phyloP scores from a whole-genome alignment of 257 asterid species.

The Plantago ovata region DNA sequence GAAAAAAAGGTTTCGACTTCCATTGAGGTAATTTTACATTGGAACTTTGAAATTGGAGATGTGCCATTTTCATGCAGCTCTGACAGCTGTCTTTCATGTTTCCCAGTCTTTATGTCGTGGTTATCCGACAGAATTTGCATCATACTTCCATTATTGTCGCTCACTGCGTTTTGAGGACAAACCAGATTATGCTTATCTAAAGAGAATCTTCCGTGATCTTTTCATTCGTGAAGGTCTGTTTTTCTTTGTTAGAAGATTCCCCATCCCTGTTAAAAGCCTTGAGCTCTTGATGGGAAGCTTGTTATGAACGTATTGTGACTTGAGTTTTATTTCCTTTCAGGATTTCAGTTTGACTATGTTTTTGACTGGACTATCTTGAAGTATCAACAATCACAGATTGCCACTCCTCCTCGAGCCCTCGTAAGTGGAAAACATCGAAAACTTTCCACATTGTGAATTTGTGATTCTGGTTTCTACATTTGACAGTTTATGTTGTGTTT shows the following conservation, averaged over 20 bases:
- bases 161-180: slow-evolving; percentile 29
- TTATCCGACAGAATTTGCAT: slow-evolving; percentile 34
- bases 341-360: slow-evolving; percentile 29
- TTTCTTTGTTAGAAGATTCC: not conserved
- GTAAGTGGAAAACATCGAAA: slow-evolving; percentile 11
- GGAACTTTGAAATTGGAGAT: not conserved
- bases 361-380: slow-evolving; percentile 35
- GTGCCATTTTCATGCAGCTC: not conserved
- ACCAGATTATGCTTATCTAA: slow-evolving; percentile 28
- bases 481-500: slow-evolving; percentile 3
- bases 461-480: not conserved
- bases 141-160: slow-evolving; percentile 31
- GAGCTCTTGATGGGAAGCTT: not conserved
- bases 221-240: slow-evolving; percentile 20
- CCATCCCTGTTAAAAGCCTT: not conserved
- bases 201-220: slow-evolving; percentile 24
- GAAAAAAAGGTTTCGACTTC: slow-evolving; percentile 38
- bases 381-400: slow-evolving; percentile 23
- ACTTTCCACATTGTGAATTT: not conserved
- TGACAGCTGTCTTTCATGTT: not conserved
- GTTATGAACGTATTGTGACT: not conserved
- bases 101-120: slow-evolving; percentile 31
- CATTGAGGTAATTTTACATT: slow-evolving; percentile 29
- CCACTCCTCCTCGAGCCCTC: slow-evolving; percentile 20
- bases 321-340: slow-evolving; percentile 13